These are phyloP conservation scores for Apiospora marii DNA, from an alignment of 2,329 filamentous ascomycete species.

Conservation along the genomic window DNA sequence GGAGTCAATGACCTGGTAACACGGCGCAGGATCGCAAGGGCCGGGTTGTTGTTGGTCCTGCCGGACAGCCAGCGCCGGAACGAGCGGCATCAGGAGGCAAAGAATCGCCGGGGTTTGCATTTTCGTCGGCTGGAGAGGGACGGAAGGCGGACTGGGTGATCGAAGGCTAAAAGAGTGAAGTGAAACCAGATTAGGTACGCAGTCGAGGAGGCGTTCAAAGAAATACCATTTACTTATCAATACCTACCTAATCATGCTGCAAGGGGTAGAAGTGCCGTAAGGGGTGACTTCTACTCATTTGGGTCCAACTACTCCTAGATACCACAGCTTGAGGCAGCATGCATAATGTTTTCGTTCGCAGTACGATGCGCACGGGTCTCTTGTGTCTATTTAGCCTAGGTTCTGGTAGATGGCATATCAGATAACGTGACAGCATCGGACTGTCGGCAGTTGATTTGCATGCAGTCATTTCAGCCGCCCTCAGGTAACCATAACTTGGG, in stretches of 20 bases:
- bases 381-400: background rate
- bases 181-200: background rate
- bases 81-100: background rate
- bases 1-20: slow-evolving; percentile 22
- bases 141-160: background rate
- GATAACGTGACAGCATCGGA: no score
- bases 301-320: background rate
- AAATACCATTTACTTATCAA: background rate
- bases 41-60: background rate
- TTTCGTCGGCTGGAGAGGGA: background rate
- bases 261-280: background rate
- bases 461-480: background rate
- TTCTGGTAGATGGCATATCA: background rate
- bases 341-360: background rate
- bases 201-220: background rate
- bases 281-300: background rate
- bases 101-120: background rate
- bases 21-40: slow-evolving; percentile 2
- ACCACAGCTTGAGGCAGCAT: background rate
- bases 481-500: background rate
- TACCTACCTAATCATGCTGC: background rate
- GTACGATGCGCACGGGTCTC: background rate
- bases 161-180: background rate
- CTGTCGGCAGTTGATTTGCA: background rate
- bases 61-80: background rate